Evolutionary conservation across 2,329 filamentous ascomycete genomes (phyloP).

Genomic region (Raffaelea albimanens): DNA sequence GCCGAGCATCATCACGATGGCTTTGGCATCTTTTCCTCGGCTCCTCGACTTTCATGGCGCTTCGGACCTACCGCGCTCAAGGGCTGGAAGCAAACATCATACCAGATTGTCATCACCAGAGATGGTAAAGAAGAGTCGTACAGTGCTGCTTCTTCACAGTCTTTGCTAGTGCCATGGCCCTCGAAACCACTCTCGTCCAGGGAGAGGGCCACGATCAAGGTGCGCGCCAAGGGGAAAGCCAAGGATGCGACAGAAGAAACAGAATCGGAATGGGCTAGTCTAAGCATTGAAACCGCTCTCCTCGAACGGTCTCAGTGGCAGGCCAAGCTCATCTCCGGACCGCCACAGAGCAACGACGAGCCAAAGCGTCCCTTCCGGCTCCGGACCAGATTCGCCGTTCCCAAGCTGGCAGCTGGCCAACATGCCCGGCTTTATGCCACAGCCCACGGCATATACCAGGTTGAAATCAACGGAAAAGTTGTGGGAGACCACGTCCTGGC

Average conservation of each 20-base stretch:
- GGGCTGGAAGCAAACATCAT: conserved; percentile 8
- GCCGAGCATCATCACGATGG: conserved; percentile 13
- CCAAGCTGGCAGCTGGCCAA: neutral
- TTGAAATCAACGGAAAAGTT: conserved; percentile 23
- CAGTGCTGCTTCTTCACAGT: conserved; percentile 8
- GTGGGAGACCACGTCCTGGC: conserved; percentile 22
- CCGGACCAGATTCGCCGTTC: conserved; percentile 11
- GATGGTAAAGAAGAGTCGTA: neutral
- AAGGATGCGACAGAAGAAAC: neutral
- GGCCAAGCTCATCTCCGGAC: conserved; percentile 4
- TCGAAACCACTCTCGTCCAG: conserved; percentile 2
- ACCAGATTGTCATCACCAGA: conserved; percentile 6
- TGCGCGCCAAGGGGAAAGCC: conserved; percentile 3
- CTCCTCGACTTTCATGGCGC: conserved; percentile 13
- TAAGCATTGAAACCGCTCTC: conserved; percentile 11
- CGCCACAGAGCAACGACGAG: neutral
- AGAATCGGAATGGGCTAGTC: too few relatives aligned
- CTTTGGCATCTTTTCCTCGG: conserved; percentile 6
- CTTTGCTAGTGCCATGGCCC: conserved; percentile 26
- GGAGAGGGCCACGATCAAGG: conserved; percentile 3
- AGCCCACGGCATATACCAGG: conserved; percentile 22
- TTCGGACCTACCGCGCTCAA: conserved; percentile 2
- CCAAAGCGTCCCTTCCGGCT: conserved; percentile 12
- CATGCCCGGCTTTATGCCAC: conserved; percentile 24
- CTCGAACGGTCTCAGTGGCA: conserved; percentile 10